Percentiles rank a stretch among this genome's conserved stretches.
These are phyloP conservation scores for Naganishia liquefaciens DNA, from an alignment of 1,284 basidiomycete genomes.

Conservation along the genomic window DNA sequence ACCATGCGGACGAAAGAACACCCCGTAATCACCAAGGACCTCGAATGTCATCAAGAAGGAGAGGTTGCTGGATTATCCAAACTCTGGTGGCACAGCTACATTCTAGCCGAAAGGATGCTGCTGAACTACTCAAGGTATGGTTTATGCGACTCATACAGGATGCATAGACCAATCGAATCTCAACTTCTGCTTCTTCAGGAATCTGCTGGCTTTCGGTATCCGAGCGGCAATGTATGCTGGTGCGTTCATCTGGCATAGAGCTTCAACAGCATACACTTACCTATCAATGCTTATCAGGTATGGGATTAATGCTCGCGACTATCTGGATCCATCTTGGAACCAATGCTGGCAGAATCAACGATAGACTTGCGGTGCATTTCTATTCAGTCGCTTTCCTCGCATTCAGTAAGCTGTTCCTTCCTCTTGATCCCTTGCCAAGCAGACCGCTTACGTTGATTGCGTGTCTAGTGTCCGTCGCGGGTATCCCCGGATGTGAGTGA, in stretches of 20 bases:
- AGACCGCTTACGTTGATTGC: too few species aligned
- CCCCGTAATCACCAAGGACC: not conserved
- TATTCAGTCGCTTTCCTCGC: constrained; percentile 61
- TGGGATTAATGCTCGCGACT: constrained; percentile 61
- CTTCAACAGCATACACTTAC: too few species aligned
- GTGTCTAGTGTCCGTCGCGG: constrained; percentile 49
- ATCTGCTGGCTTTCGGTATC: constrained; percentile 64
- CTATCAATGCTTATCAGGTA: constrained; percentile 49
- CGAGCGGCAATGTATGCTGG: constrained; percentile 62
- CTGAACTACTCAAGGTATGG: constrained; percentile 39
- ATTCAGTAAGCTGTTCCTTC: not conserved
- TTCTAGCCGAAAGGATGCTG: constrained; percentile 36
- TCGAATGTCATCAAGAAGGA: not conserved
- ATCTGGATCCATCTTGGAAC: constrained; percentile 61
- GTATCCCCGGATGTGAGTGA: constrained; percentile 43
- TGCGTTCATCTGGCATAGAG: constrained; percentile 44
- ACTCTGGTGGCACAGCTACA: constrained; percentile 28
- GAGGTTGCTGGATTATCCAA: constrained; percentile 9
- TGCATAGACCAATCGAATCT: too few species aligned
- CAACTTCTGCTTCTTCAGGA: constrained; percentile 42
- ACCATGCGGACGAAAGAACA: not conserved
- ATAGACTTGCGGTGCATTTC: constrained; percentile 52
- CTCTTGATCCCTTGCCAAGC: not conserved
- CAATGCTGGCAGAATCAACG: constrained; percentile 46
- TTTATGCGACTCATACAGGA: too few species aligned